Base-by-base conservation (phyloP, 1,284 basidiomycete species). In the Puccinia triticina region DNA sequence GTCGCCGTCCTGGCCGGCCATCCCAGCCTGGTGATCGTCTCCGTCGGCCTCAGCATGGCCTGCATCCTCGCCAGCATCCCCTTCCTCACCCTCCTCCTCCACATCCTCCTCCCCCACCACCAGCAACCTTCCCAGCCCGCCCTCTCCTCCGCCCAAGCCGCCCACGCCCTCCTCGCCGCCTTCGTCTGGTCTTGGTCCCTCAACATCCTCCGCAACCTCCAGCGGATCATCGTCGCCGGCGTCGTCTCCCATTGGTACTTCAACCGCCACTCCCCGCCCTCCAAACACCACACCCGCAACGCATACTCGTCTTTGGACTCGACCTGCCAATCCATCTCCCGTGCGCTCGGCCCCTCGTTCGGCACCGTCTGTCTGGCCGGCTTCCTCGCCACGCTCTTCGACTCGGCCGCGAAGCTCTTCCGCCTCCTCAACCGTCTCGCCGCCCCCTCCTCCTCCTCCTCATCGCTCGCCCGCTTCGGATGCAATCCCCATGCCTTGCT, bases 241-340 rank as follows among this genome's bases (percentile, higher is more conserved):
- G 79, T 81, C 55, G 79, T 81, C 57, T 81, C 79, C 23, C 69
- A 81, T 61, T 81, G 79, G 79, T 81, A 81, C 57, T 81, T 81
- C 46, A 81, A 81, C 37, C 79, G 79, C 16, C 79, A 81, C 73
- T 81, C 79, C 0, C 79, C 79, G 21, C 57, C 71, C 26, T 23
- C 61, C 32, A 50, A 29, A 40, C n/a, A 48, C 26, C 66, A 71
- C 32, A 11, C 37, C 23, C 71, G 48, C 2, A 64, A 46, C 21
- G 57, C 55, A 46, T 81, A 81, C 50, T 81, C 79, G 5, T 40
- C 53, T 14, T 34, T 81, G n/a, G 69, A 81, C 37, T 74, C 79
- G 0, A 81, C 79, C 59, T 73, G 59, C 59, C 40, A 74, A 29
- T 81, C 79, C 11, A 81, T 81, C 43, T 34, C 37, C 26, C 46